Evolutionary conservation across 768 basidiomycete genomes (phyloP).

Genomic region (Chalciporus sphaerocephalus): DNA sequence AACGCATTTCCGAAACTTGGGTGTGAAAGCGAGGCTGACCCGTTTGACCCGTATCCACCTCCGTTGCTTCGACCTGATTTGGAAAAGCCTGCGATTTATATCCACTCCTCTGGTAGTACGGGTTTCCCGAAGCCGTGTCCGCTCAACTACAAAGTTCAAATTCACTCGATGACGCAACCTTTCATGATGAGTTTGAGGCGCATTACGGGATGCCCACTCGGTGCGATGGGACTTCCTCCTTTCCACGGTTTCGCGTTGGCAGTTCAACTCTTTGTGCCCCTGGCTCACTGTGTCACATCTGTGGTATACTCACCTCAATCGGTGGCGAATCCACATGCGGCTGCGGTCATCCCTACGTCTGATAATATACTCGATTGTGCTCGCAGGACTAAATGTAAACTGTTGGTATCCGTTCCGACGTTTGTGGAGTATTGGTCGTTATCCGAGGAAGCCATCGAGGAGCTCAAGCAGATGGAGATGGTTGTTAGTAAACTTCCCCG

Average conservation of each 20-base stretch:
- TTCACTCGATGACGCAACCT: neutral
- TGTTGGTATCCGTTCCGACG: slow-evolving; percentile 8
- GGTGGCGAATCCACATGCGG: neutral
- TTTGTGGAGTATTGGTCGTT: slow-evolving; percentile 2
- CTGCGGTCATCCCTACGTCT: slow-evolving; percentile 14
- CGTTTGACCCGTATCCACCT: slow-evolving; percentile 10
- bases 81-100: slow-evolving; percentile 3
- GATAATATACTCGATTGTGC: slow-evolving; percentile 17
- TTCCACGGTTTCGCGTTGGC: slow-evolving; percentile 38
- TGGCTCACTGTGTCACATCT: slow-evolving; percentile 26
- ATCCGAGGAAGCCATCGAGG: slow-evolving; percentile 2
- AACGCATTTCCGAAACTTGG: slow-evolving; percentile 38
- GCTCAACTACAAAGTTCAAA: slow-evolving; percentile 27
- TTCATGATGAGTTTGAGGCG: no score
- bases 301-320: slow-evolving; percentile 32
- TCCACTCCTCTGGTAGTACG: slow-evolving; percentile 36
- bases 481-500: slow-evolving; percentile 6
- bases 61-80: neutral
- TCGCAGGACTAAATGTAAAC: slow-evolving; percentile 2
- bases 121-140: slow-evolving; percentile 42
- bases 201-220: slow-evolving; percentile 8
- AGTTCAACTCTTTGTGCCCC: slow-evolving; percentile 29
- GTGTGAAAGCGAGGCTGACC: slow-evolving; percentile 18
- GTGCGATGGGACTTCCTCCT: slow-evolving; percentile 33
- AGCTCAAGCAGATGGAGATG: neutral